Evolutionary conservation across 495 filamentous ascomycete genomes (phyloP), one percentile per base, ranked within the genome.

Genomic region (Thermochaetoides thermophila): DNA sequence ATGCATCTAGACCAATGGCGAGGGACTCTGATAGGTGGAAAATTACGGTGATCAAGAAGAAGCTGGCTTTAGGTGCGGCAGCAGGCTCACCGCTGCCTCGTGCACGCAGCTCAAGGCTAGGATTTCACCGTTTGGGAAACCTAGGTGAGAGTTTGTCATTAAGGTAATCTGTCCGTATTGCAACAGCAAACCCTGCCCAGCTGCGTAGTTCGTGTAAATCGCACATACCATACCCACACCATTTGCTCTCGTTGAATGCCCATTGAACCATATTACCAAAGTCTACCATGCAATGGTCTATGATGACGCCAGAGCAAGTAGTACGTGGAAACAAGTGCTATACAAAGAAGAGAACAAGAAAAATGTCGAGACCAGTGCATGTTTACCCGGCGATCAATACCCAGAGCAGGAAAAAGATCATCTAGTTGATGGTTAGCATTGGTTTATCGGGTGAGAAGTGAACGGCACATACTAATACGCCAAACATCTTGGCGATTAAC

Each of bases 401-500:
- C 53, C 52, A 57, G 27, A 57, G 50, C 5, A 55, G 47, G 38
- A 55, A 54, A 34, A 49, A 49, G 21, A 50, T 44, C 44, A 47
- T 52, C 46, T 49, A 27, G 5, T 3, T 16, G 5, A 13, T n/a
- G 3, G 39, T 41, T 28, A 34, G 22, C 17, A 17, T 14, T 25
- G 48, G 60, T 51, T 8, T 19, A 16, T 7, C 14, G n/a, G 9
- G 5, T 10, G 26, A 14, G 6, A 66, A 53, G 39, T 64, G 61
- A 46, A 64, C n/a, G n/a, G n/a, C 64, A 52, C 74, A 62, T 63
- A 76, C 74, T 24, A 76, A 54, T 14, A 76, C 81, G 35, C 89
- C 89, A 71, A 97, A 94, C 91, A 97, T 97, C 70, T 96, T 95
- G 11, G 86, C 91, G 33, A 97, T 74, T 29, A 97, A 60, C 89